phyloP scores from a whole-genome alignment of 129 eudicot species.

The Lactuca saligna region DNA sequence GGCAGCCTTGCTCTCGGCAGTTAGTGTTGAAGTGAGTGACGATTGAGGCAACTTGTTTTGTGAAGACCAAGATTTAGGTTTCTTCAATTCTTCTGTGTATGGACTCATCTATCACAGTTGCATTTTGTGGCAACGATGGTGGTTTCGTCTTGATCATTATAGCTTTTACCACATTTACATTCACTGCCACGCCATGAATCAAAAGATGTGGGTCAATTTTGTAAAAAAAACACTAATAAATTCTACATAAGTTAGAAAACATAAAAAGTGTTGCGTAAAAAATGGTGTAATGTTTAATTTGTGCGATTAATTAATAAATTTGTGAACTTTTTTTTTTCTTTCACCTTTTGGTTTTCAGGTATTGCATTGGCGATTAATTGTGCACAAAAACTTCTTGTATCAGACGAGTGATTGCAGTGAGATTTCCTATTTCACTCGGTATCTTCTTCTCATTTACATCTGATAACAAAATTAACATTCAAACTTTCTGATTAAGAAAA shows the following conservation, averaged over 20 bases:
- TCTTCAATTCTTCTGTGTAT: slow-evolving; percentile 40
- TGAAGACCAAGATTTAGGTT: slow-evolving; percentile 6
- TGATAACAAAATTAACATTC: slow-evolving; percentile 17
- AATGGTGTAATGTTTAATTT: too few relatives aligned
- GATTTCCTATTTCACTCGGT: slow-evolving; percentile 72
- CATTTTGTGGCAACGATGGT: slow-evolving; percentile 27
- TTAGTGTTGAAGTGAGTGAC: slow-evolving; percentile 62
- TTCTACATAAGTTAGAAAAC: too few relatives aligned
- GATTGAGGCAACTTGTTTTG: slow-evolving; percentile 49
- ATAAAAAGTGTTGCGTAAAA: too few relatives aligned
- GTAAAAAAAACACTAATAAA: too few relatives aligned
- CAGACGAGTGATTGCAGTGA: slow-evolving; percentile 60
- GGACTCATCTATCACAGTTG: slow-evolving; percentile 66
- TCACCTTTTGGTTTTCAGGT: slow-evolving; percentile 54
- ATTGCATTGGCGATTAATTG: slow-evolving; percentile 77
- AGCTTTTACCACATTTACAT: slow-evolving; percentile 42
- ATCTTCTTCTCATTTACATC: slow-evolving; percentile 58
- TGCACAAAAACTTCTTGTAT: slow-evolving; percentile 73
- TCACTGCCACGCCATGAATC: slow-evolving; percentile 17
- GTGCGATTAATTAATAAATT: too few relatives aligned
- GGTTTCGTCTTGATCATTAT: slow-evolving; percentile 43
- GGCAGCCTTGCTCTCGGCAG: slow-evolving; percentile 90
- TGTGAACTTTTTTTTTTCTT: background rate
- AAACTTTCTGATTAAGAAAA: slow-evolving; percentile 5
- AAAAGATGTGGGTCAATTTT: too few relatives aligned